Evolutionary conservation across 2,329 filamentous ascomycete species (phyloP).

Genomic region (Cladophialophora carrionii): DNA sequence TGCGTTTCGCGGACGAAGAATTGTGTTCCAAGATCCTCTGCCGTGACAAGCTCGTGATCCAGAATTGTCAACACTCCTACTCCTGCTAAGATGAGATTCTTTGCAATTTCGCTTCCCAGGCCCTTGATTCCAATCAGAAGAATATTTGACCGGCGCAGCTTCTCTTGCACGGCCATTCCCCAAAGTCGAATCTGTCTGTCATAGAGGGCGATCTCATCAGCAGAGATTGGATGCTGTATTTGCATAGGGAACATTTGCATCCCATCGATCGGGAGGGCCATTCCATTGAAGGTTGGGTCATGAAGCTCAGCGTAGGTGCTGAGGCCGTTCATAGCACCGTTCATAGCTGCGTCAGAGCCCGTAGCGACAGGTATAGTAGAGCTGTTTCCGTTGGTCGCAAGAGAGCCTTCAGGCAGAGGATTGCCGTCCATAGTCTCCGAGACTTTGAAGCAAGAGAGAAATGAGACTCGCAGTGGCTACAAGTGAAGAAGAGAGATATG

Average conservation of each 20-base stretch:
- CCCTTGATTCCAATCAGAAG: constrained; percentile 86
- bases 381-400: constrained; percentile 1
- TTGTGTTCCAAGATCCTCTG: constrained; percentile 78
- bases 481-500: background rate
- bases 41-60: constrained; percentile 74
- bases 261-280: constrained; percentile 24
- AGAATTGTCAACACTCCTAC: constrained; percentile 87
- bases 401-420: constrained; percentile 14
- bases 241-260: constrained; percentile 26
- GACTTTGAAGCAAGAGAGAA: background rate
- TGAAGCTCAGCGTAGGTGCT: constrained; percentile 22
- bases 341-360: constrained; percentile 7
- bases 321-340: constrained; percentile 15
- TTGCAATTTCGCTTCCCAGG: constrained; percentile 90
- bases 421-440: constrained; percentile 23
- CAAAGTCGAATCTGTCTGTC: constrained; percentile 96
- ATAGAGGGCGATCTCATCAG: constrained; percentile 95
- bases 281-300: constrained; percentile 19
- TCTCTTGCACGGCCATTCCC: constrained; percentile 92
- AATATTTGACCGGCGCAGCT: constrained; percentile 85
- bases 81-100: constrained; percentile 93
- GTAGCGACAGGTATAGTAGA: constrained; percentile 3
- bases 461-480: background rate
- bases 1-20: constrained; percentile 77
- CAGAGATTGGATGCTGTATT: constrained; percentile 32